Conservation (phyloP, 495 filamentous ascomycete genomes). For the Xylaria cubensis region DNA sequence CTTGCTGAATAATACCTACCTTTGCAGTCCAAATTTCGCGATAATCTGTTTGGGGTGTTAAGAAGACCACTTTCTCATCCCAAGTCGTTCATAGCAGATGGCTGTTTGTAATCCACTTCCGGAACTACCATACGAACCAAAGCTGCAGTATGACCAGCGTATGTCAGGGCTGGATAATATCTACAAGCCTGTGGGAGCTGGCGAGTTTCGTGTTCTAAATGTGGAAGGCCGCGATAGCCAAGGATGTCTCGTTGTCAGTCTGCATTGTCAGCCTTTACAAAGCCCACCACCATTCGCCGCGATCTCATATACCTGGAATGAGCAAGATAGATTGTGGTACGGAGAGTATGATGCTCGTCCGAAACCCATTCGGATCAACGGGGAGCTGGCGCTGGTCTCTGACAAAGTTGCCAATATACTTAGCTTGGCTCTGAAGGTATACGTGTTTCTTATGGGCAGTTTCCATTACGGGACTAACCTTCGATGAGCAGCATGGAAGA, state of each 20-base stretch:
- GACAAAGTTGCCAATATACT: conserved; percentile 2
- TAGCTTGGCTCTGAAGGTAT: neutral
- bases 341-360: neutral
- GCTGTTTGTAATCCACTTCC: neutral
- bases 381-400: neutral
- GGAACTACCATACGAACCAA: neutral
- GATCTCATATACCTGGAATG: neutral
- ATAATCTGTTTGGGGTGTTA: too few relatives aligned
- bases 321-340: neutral
- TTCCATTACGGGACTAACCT: neutral
- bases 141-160: neutral
- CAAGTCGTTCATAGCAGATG: too few relatives aligned
- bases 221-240: neutral
- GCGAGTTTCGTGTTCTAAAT: neutral
- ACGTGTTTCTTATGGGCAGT: neutral
- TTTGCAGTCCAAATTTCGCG: too few relatives aligned
- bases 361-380: neutral
- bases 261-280: neutral
- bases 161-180: neutral
- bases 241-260: neutral
- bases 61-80: too few relatives aligned
- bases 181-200: neutral
- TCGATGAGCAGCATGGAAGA: neutral
- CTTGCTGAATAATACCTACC: too few relatives aligned
- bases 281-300: neutral